Evolutionary conservation across 345 rosid genomes (phyloP).

Genomic region (Salix caprea): DNA sequence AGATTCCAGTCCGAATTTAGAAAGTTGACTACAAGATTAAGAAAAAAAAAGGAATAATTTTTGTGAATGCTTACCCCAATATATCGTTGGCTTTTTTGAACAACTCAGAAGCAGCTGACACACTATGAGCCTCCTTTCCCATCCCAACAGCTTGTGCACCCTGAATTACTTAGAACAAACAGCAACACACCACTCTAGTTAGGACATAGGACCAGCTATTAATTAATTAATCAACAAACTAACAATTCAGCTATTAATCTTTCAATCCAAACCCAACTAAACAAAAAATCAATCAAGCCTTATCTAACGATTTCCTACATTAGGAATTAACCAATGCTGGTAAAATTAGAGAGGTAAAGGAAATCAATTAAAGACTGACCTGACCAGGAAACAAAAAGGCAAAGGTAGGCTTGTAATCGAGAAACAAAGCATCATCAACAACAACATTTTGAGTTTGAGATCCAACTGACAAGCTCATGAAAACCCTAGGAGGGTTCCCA

Average conservation of each 20-base stretch:
- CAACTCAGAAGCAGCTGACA: conserved; percentile 69
- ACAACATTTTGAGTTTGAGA: conserved; percentile 38
- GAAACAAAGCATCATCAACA: conserved; percentile 57
- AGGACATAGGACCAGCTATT: not conserved
- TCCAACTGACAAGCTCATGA: conserved; percentile 62
- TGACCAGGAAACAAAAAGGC: conserved; percentile 97
- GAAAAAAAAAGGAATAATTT: not conserved
- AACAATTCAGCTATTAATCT: too few species aligned
- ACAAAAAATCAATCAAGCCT: not conserved
- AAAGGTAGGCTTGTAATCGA: conserved; percentile 64
- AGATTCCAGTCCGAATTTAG: not conserved
- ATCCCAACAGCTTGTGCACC: conserved; percentile 97
- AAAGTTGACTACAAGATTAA: not conserved
- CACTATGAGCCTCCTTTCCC: conserved; percentile 87
- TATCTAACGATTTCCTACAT: not conserved
- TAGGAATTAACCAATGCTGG: not conserved
- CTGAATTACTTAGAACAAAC: conserved; percentile 26
- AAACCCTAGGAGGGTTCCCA: conserved; percentile 53
- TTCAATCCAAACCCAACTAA: not conserved
- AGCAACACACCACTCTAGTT: not conserved
- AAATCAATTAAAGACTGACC: conserved; percentile 32
- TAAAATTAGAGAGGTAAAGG: not conserved
- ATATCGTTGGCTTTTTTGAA: conserved; percentile 72
- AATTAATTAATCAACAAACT: too few species aligned
- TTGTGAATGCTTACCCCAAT: conserved; percentile 3